Base-by-base conservation (phyloP, 768 basidiomycete genomes). In the Pleurotus giganteus region DNA sequence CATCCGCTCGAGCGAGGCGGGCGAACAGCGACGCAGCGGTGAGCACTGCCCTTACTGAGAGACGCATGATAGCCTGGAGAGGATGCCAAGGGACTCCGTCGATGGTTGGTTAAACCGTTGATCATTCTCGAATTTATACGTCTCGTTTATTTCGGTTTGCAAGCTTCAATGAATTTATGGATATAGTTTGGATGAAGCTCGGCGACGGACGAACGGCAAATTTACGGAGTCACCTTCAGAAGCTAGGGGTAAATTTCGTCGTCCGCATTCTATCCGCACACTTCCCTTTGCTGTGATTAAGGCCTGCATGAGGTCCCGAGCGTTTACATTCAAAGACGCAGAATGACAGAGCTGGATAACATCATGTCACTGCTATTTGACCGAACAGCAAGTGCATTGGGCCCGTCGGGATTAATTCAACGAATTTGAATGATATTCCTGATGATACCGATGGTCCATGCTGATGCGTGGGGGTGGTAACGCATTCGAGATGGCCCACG, bases 1-100 rank as follows among this genome's bases (percentile, higher is more conserved):
- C 77, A 13, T 70, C 70, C 13, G 65, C 49, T 24, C 27, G 31
- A 24, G 34, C 17, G 24, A 51, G 31, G 8, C 34, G 17, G 26
- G 37, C n/a, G 19, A 51, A 21, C 12, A 51, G 19, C 12, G 49
- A 23, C 31, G 49, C 49, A 32, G 32, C 9, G n/a, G 27, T 23
- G 13, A 51, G 7, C 12, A n/a, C 31, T 34, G 19, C 31, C 19
- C 27, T 24, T 17, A 37, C 36, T 7, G 31, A 32, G 12, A 51
- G 15, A 19, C 31, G 32, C 31, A 36, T 37, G 31, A 11, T 51
- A 17, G 26, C 15, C n/a, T 9, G 24, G 21, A 17, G 27, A 27
- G 21, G 8, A 31, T 17, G 23, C 15, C 27, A 19, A 5, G 31
- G 21, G 29, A 19, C 31, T 12, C 43, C 23, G 24, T 24, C 19